Percentiles rank a stretch among this genome's conserved stretches.
Conservation (phyloP, 768 basidiomycete species). For the Postia placenta region DNA sequence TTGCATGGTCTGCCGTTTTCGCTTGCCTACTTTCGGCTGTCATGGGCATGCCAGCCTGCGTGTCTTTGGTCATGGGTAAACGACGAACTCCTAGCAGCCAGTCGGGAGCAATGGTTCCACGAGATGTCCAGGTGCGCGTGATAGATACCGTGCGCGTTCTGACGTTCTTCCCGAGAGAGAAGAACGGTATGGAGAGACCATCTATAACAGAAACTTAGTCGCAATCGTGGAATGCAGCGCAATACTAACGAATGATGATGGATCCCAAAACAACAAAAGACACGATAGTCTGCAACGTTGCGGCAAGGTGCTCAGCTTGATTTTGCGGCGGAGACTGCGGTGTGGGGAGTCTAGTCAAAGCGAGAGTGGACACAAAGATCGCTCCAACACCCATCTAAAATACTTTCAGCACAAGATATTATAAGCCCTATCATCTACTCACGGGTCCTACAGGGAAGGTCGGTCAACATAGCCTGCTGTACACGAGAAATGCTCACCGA, state of each 20-base stretch:
- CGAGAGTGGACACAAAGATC: conserved; percentile 79
- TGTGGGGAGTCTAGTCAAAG: conserved; percentile 52
- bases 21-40: neutral
- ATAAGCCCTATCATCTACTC: conserved; percentile 20
- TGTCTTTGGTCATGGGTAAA: neutral
- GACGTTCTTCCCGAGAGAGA: conserved; percentile 44
- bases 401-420: conserved; percentile 42
- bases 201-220: conserved; percentile 32
- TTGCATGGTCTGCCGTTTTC: neutral
- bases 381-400: conserved; percentile 86
- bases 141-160: conserved; percentile 43
- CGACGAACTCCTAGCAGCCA: conserved; percentile 37
- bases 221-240: no score
- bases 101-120: conserved; percentile 29
- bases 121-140: conserved; percentile 36
- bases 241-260: conserved; percentile 66
- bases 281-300: conserved; percentile 74
- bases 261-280: conserved; percentile 84
- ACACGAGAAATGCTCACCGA: conserved; percentile 41
- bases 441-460: conserved; percentile 44
- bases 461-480: neutral
- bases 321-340: conserved; percentile 55
- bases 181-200: conserved; percentile 66
- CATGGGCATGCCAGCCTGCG: neutral
- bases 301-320: conserved; percentile 69